Percentiles rank a stretch among this genome's conserved stretches.
These are phyloP conservation scores for Mucor indicus DNA, from an alignment of 371 early-diverging fungal species.

Conservation along the genomic window DNA sequence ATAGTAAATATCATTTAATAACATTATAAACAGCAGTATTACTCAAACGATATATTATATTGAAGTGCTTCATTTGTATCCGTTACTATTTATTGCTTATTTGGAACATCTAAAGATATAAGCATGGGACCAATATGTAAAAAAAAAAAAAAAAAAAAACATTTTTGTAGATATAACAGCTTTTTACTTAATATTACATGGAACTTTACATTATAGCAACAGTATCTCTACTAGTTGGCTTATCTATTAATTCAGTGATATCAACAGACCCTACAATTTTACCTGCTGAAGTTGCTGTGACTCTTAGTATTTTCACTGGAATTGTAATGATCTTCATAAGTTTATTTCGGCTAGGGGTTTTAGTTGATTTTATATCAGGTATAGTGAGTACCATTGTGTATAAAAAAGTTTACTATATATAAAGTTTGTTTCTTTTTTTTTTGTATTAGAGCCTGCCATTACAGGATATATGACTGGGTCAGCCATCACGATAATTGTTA, in stretches of 20 bases:
- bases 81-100: slow-evolving; percentile 71
- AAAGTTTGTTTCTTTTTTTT: not conserved
- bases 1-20: slow-evolving; percentile 74
- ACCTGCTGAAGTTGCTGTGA: slow-evolving; percentile 45
- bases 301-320: slow-evolving; percentile 56
- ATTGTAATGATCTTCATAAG: slow-evolving; percentile 63
- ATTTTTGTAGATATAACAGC: too few species aligned
- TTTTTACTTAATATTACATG: too few species aligned
- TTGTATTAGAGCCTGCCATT: slow-evolving; percentile 48
- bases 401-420: not conserved
- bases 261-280: slow-evolving; percentile 18
- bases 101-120: slow-evolving; percentile 86
- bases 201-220: slow-evolving; percentile 55
- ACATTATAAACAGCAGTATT: too few species aligned
- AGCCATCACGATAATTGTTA: slow-evolving; percentile 69
- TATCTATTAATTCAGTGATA: slow-evolving; percentile 47
- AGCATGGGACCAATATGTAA: slow-evolving; percentile 80
- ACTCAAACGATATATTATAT: too few species aligned
- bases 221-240: slow-evolving; percentile 71
- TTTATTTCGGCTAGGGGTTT: slow-evolving; percentile 69
- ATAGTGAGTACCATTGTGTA: not conserved
- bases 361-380: slow-evolving; percentile 83
- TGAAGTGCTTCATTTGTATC: slow-evolving; percentile 67
- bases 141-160: not conserved
- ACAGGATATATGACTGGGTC: slow-evolving; percentile 76